Base-by-base conservation (phyloP, 1,139 yeast genomes). In the Fermentozyma sake region DNA sequence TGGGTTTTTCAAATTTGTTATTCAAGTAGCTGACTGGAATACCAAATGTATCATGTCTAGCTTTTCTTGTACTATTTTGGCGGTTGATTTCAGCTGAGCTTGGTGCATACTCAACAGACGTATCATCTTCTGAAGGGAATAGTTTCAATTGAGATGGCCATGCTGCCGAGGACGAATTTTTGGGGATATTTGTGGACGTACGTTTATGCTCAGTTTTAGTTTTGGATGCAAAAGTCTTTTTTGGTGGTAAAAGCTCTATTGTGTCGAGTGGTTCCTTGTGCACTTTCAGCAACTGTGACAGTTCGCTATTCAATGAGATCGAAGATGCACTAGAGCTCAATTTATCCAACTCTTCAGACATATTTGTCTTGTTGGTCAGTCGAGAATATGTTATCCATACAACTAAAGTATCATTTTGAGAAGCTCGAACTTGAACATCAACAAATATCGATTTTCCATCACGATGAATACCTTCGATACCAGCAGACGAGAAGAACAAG, bases 301-400 rank as follows among this genome's bases (percentile, higher is more conserved):
- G n/a, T 6, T 22, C 20, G 9, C 19, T 24, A 8, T 14, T 13
- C 14, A 50, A 36, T 1, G 50, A 42, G 15, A 48, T 41, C 4
- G 57, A 39, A 3, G 58, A 38, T 1, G 49, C 29, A 14, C 43
- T 39, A 4, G 40, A 26, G 22, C 52, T 46, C 28, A 58, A 33
- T 28, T 49, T 52, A 23, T 46, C 51, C 19, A 58, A 36, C 27
- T 56, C 60, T 11, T 44, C 48, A 3, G 53, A 29, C 6, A 55
- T 39, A 24, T 42, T 46, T 7, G 40, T 30, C 26, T 48, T 52
- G 26, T 44, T 41, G 15, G 50, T 37, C 24, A 52, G 54, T 42
- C 86, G 70, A 1, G 94, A 80, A 49, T 83, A 87, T 0, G 96
- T 85, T n/a, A 89, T 68, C 96, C 96, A 89, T 13, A 87, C 53